phyloP scores from a whole-genome alignment of 148 eudicot genomes.

The Vaccinium corymbosum region DNA sequence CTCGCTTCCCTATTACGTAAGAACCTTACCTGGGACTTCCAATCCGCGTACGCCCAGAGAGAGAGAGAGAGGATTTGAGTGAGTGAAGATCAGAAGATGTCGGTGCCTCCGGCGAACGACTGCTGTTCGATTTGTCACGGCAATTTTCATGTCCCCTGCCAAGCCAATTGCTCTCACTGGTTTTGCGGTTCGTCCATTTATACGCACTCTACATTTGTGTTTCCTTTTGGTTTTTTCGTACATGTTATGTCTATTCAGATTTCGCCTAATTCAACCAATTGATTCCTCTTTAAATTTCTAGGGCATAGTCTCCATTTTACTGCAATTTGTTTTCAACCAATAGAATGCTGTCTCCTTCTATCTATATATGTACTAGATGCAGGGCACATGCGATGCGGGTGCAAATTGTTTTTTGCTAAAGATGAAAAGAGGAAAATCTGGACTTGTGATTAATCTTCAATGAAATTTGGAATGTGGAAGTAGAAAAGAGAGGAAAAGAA shows the following conservation, averaged over 20 bases:
- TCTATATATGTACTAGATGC: background rate
- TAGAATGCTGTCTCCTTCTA: background rate
- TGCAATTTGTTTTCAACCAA: background rate
- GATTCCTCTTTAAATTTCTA: background rate
- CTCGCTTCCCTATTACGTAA: background rate
- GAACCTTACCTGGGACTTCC: background rate
- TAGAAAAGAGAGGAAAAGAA: too few species aligned
- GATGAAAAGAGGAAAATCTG: background rate
- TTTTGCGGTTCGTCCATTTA: constrained; percentile 58
- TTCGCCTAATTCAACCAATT: background rate
- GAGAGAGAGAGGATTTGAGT: background rate
- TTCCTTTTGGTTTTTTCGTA: background rate
- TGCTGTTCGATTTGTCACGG: constrained; percentile 82
- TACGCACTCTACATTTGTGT: background rate
- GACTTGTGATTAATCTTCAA: background rate
- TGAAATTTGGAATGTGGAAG: background rate
- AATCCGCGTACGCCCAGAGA: background rate
- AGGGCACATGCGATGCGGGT: background rate
- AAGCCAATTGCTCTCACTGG: constrained; percentile 98
- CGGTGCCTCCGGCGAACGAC: constrained; percentile 63
- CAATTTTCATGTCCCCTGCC: constrained; percentile 68
- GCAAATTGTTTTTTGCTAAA: background rate
- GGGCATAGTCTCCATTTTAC: background rate
- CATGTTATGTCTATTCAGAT: background rate
- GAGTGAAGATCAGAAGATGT: constrained; percentile 19